phyloP scores from a whole-genome alignment of 805 yeast species.

The Myxozyma sirexii region DNA sequence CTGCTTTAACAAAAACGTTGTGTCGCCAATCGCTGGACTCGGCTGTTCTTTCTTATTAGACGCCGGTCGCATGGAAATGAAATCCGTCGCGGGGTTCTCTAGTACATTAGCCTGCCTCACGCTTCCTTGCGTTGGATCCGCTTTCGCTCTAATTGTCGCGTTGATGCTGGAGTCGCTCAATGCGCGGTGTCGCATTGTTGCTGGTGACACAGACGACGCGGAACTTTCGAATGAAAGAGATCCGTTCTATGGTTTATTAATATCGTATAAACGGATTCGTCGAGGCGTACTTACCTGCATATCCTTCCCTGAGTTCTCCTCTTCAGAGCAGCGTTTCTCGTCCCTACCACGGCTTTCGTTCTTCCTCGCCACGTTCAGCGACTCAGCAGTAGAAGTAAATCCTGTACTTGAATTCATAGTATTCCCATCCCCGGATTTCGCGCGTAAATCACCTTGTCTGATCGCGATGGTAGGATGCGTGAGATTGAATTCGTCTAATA shows the following conservation, averaged over 20 bases:
- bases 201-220: not conserved
- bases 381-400: not conserved
- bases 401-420: not conserved
- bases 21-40: conserved; percentile 7
- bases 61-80: not conserved
- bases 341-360: too few species aligned
- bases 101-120: too few species aligned
- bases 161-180: too few species aligned
- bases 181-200: too few species aligned
- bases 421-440: not conserved
- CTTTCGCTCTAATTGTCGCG: too few species aligned
- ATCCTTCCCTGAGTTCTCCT: not conserved
- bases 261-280: not conserved
- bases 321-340: not conserved
- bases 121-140: not conserved
- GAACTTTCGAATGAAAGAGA: not conserved
- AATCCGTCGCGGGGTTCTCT: too few species aligned
- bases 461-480: conserved; percentile 3
- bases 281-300: not conserved
- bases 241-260: not conserved
- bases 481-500: conserved; percentile 21
- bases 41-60: not conserved
- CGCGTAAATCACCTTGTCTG: not conserved
- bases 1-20: conserved; percentile 21
- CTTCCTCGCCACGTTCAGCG: too few species aligned